Percentiles rank a stretch among this genome's conserved stretches.
Conservation (phyloP, 2,329 filamentous ascomycete genomes). For the Stagonosporopsis vannaccii region DNA sequence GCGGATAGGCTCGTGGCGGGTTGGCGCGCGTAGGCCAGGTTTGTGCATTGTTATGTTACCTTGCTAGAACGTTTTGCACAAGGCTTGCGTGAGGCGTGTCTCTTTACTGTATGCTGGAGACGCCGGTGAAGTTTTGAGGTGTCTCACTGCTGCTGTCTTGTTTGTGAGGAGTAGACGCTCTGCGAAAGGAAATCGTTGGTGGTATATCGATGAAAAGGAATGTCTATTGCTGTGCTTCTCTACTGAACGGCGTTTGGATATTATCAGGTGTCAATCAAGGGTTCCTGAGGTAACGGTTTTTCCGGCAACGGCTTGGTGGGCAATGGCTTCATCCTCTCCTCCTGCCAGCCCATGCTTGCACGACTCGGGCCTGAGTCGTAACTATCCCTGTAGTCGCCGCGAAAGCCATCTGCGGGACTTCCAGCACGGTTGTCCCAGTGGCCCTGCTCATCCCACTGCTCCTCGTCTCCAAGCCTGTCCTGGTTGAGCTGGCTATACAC, state of each 20-base stretch:
- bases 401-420: conserved; percentile 20
- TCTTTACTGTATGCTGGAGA: too few species aligned
- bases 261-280: conserved; percentile 40
- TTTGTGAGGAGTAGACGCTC: too few species aligned
- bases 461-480: conserved; percentile 32
- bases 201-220: not conserved
- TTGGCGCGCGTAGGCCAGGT: not conserved
- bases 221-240: not conserved
- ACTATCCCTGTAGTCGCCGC: conserved; percentile 34
- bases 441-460: conserved; percentile 22
- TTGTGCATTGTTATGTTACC: too few species aligned
- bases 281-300: conserved; percentile 45
- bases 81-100: too few species aligned
- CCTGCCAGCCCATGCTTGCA: conserved; percentile 21
- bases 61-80: too few species aligned
- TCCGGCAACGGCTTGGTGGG: conserved; percentile 46
- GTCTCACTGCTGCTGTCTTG: not conserved
- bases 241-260: not conserved
- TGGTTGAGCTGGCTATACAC: conserved; percentile 41
- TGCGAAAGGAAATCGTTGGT: too few species aligned
- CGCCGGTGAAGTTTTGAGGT: too few species aligned
- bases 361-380: conserved; percentile 28
- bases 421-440: not conserved
- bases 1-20: conserved; percentile 10
- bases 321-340: conserved; percentile 35